These are phyloP conservation scores for Colletotrichum trifolii DNA, from an alignment of 2,329 filamentous ascomycete genomes.

Conservation along the genomic window DNA sequence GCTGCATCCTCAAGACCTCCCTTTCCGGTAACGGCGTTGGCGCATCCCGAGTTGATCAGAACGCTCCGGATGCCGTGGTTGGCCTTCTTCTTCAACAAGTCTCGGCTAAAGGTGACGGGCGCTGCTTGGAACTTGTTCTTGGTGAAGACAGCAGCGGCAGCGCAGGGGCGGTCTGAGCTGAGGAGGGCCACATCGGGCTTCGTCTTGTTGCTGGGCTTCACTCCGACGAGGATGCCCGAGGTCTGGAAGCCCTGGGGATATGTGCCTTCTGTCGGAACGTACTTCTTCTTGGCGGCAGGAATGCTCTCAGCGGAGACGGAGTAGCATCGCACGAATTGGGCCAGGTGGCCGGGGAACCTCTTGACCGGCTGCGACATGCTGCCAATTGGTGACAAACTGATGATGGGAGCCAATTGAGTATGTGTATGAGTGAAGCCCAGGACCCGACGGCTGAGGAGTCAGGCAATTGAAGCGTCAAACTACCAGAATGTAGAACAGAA, in stretches of 20 bases:
- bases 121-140: constrained; percentile 99
- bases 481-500: constrained; percentile 2
- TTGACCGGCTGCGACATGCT: constrained; percentile 36
- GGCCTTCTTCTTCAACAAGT: constrained; percentile 73
- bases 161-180: constrained; percentile 85
- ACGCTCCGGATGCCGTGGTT: constrained; percentile 82
- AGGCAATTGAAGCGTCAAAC: constrained; percentile 5
- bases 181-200: constrained; percentile 93
- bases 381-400: constrained; percentile 10
- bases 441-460: constrained; percentile 30
- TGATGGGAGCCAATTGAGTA: neutral
- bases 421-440: neutral
- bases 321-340: constrained; percentile 58
- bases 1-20: constrained; percentile 89
- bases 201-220: constrained; percentile 91
- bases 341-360: constrained; percentile 35
- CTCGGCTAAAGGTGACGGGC: constrained; percentile 86
- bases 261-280: constrained; percentile 84
- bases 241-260: constrained; percentile 93
- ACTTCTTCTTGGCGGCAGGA: constrained; percentile 87
- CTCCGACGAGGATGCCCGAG: constrained; percentile 88
- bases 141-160: constrained; percentile 93
- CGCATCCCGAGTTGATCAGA: constrained; percentile 94
- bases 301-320: constrained; percentile 71
- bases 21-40: constrained; percentile 95